Percentiles rank a stretch among this genome's conserved stretches.
These are phyloP conservation scores for Rhipidocladum racemiflorum DNA, from an alignment of 176 grass and related monocot species.

Conservation along the genomic window DNA sequence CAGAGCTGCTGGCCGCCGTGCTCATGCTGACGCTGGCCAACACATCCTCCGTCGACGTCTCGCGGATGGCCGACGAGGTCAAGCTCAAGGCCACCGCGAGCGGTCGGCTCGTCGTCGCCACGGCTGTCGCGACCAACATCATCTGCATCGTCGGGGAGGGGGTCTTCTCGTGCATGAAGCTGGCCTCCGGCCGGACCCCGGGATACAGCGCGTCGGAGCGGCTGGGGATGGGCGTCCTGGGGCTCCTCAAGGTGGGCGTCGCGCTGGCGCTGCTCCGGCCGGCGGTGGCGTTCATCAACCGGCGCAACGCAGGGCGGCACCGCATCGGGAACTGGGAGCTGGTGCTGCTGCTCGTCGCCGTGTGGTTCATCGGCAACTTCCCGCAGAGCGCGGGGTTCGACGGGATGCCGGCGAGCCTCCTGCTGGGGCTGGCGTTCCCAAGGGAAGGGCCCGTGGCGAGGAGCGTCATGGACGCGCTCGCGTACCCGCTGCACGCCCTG, in stretches of 20 bases:
- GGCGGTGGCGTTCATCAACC: conserved; percentile 32
- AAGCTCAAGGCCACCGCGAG: conserved; percentile 18
- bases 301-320: conserved; percentile 39
- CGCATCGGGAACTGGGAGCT: conserved; percentile 45
- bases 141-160: conserved; percentile 50
- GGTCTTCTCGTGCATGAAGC: conserved; percentile 45
- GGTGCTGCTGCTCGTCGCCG: conserved; percentile 30
- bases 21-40: conserved; percentile 46
- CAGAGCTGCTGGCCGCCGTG: conserved; percentile 47
- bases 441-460: conserved; percentile 45
- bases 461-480: conserved; percentile 27
- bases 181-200: conserved; percentile 22
- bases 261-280: conserved; percentile 19
- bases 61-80: conserved; percentile 34
- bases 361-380: conserved; percentile 17
- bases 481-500: conserved; percentile 43
- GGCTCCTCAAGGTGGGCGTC: conserved; percentile 21
- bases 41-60: conserved; percentile 37
- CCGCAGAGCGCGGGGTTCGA: conserved; percentile 28
- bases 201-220: conserved; percentile 15
- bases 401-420: conserved; percentile 34
- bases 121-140: conserved; percentile 31
- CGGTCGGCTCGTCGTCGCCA: conserved; percentile 28
- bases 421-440: conserved; percentile 49
- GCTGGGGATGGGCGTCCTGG: conserved; percentile 27